Evolutionary conservation across 2,329 filamentous ascomycete genomes (phyloP).

Genomic region (Drechslerella dactyloides): DNA sequence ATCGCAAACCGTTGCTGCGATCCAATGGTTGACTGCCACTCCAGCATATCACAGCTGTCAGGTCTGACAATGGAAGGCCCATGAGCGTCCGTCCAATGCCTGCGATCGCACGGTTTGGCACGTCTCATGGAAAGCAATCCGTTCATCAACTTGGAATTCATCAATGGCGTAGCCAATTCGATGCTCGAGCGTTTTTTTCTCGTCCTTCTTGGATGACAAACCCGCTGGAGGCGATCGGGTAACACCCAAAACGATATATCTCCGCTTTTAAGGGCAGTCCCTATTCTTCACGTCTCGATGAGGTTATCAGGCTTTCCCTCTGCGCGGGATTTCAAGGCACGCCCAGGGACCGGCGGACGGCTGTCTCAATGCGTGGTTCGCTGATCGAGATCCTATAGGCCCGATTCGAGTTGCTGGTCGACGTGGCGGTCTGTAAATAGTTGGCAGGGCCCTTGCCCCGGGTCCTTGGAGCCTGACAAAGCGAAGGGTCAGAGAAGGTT

Average conservation of each 20-base stretch:
- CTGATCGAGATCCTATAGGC: conserved; percentile 49
- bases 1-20: conserved; percentile 29
- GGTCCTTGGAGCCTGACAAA: conserved; percentile 44
- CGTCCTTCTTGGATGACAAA: conserved; percentile 17
- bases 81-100: conserved; percentile 25
- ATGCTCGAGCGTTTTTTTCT: conserved; percentile 17
- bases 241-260: conserved; percentile 31
- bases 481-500: conserved; percentile 28
- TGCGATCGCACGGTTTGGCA: conserved; percentile 40
- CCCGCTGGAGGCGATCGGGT: conserved; percentile 41
- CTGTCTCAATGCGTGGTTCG: conserved; percentile 50
- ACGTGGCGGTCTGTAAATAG: conserved; percentile 50
- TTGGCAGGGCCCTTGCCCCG: conserved; percentile 37
- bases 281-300: conserved; percentile 26
- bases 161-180: conserved; percentile 26
- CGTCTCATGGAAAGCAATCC: conserved; percentile 18
- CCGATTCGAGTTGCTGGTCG: conserved; percentile 38
- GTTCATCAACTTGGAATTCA: conserved; percentile 17
- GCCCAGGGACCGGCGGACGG: conserved; percentile 36
- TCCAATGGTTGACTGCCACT: conserved; percentile 51
- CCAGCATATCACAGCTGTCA: conserved; percentile 49
- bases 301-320: conserved; percentile 36
- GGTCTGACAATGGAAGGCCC: conserved; percentile 49
- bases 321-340: conserved; percentile 35
- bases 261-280: conserved; percentile 23